These are phyloP conservation scores for Diaporthe longicolla DNA, from an alignment of 2,329 filamentous ascomycete species.

Conservation along the genomic window DNA sequence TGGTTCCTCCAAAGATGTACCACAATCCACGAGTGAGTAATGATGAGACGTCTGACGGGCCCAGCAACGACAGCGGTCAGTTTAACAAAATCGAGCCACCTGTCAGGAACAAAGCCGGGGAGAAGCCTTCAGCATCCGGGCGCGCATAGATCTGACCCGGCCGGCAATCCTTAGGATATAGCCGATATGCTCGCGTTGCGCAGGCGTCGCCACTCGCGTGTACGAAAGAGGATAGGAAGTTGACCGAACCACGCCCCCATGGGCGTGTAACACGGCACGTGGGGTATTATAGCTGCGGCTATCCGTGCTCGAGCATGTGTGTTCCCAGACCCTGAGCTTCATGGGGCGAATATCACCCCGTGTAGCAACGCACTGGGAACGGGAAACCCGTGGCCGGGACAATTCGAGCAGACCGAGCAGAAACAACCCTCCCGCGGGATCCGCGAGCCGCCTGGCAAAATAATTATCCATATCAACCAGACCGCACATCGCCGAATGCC, in stretches of 20 bases:
- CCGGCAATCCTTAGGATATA: background rate
- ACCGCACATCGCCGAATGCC: background rate
- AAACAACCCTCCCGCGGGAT: background rate
- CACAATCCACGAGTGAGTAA: background rate
- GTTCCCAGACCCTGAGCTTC: background rate
- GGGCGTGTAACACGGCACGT: constrained; percentile 11
- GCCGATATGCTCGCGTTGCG: background rate
- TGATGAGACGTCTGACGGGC: background rate
- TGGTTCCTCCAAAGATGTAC: background rate
- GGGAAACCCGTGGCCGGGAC: too few relatives aligned
- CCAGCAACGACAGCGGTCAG: background rate
- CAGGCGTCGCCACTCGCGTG: background rate
- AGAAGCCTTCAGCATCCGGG: background rate
- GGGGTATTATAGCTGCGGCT: background rate
- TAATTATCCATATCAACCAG: too few relatives aligned
- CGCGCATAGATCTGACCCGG: background rate
- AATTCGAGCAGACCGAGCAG: background rate
- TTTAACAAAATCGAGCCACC: background rate
- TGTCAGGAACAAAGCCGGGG: background rate
- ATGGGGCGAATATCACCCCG: background rate
- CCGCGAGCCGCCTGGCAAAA: background rate
- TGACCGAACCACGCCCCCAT: background rate
- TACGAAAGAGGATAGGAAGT: background rate
- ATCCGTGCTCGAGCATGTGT: background rate
- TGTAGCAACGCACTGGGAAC: background rate